These are phyloP conservation scores for Emydomyces testavorans DNA, from an alignment of 2,329 filamentous ascomycete genomes.

Conservation along the genomic window DNA sequence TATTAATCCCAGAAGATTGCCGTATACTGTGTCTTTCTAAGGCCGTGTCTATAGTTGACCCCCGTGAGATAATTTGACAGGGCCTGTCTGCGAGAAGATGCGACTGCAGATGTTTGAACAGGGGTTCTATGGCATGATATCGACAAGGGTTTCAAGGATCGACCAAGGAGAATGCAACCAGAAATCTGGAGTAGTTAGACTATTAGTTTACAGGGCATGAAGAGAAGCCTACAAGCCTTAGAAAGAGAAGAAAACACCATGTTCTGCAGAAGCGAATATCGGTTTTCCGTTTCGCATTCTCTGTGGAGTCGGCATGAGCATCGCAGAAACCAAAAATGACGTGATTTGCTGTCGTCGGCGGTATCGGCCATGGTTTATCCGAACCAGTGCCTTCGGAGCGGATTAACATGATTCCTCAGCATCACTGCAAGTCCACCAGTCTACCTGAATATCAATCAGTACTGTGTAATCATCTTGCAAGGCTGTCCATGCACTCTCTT, in stretches of 20 bases:
- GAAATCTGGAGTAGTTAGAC: slow-evolving; percentile 2
- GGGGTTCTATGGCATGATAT: slow-evolving; percentile 2
- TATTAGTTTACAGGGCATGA: neutral
- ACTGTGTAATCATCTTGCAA: too few relatives aligned
- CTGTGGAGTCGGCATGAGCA: neutral
- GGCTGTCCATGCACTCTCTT: too few relatives aligned
- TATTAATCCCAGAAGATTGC: neutral
- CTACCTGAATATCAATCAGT: too few relatives aligned
- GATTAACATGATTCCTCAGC: neutral
- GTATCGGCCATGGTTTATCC: neutral
- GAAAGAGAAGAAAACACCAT: neutral
- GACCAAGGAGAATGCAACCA: slow-evolving; percentile 10
- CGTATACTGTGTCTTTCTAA: too few relatives aligned
- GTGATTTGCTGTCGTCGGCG: neutral
- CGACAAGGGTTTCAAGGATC: slow-evolving; percentile 7
- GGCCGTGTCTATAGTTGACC: too few relatives aligned
- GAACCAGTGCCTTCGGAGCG: neutral
- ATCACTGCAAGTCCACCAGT: too few relatives aligned
- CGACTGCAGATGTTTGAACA: slow-evolving; percentile 10
- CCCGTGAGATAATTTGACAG: slow-evolving; percentile 10
- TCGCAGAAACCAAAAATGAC: neutral
- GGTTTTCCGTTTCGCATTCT: neutral
- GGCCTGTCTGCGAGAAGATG: slow-evolving; percentile 8
- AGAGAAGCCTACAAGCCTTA: neutral
- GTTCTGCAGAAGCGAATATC: neutral